These are phyloP conservation scores for Avena sativa DNA, from an alignment of 176 grass and related monocot genomes.

Conservation along the genomic window DNA sequence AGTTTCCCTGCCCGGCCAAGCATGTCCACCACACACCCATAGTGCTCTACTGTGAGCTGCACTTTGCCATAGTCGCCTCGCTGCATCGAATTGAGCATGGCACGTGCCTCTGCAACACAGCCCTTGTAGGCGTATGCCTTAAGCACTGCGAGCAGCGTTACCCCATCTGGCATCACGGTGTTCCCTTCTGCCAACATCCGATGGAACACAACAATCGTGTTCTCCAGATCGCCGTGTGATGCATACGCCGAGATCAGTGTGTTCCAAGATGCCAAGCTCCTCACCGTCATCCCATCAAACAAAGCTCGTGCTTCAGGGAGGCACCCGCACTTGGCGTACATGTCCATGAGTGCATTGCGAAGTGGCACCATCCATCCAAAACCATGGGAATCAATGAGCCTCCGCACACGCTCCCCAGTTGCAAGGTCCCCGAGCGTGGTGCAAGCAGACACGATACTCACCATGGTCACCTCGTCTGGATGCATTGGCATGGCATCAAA, in stretches of 20 bases:
- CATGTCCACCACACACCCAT: constrained; percentile 72
- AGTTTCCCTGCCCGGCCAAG: constrained; percentile 61
- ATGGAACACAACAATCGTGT: constrained; percentile 45
- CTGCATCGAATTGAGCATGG: constrained; percentile 43
- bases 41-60: constrained; percentile 52
- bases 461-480: constrained; percentile 71
- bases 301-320: constrained; percentile 42
- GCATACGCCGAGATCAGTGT: constrained; percentile 61
- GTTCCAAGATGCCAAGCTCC: constrained; percentile 62
- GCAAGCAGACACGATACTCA: constrained; percentile 63
- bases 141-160: constrained; percentile 51
- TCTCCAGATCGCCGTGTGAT: constrained; percentile 47
- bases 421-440: constrained; percentile 63
- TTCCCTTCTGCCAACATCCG: constrained; percentile 48
- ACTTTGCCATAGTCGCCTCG: constrained; percentile 46
- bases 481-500: constrained; percentile 54
- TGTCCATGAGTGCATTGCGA: constrained; percentile 62
- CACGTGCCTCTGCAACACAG: constrained; percentile 54
- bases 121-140: constrained; percentile 51
- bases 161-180: constrained; percentile 52
- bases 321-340: constrained; percentile 65
- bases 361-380: constrained; percentile 70
- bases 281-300: constrained; percentile 50
- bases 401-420: constrained; percentile 43
- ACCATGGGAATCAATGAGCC: constrained; percentile 52